These are phyloP conservation scores for Calonectria hongkongensis DNA, from an alignment of 2,329 filamentous ascomycete species.

Conservation along the genomic window DNA sequence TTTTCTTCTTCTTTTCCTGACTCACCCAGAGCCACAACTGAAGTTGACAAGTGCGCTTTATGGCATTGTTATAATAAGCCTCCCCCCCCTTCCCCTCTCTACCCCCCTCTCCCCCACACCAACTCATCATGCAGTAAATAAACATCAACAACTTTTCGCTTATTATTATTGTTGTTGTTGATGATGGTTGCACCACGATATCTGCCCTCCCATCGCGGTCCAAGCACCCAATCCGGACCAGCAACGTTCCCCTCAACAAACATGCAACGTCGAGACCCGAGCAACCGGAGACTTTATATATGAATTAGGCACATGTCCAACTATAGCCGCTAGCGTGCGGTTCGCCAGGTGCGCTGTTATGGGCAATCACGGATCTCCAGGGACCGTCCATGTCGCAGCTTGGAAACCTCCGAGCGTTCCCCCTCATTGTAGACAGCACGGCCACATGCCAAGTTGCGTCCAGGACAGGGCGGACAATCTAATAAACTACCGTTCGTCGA, in stretches of 20 bases:
- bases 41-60: constrained; percentile 4
- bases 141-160: constrained; percentile 46
- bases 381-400: constrained; percentile 11
- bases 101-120: constrained; percentile 38
- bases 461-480: constrained; percentile 9
- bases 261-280: constrained; percentile 8
- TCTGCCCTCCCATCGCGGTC: background rate
- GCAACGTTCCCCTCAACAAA: constrained; percentile 6
- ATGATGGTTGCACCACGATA: constrained; percentile 18
- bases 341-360: constrained; percentile 18
- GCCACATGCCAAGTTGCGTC: constrained; percentile 21
- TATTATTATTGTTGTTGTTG: constrained; percentile 33
- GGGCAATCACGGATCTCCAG: constrained; percentile 17
- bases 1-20: background rate
- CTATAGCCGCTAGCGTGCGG: background rate
- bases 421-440: constrained; percentile 4
- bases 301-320: background rate
- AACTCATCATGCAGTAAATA: constrained; percentile 49
- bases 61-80: constrained; percentile 24
- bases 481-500: constrained; percentile 4
- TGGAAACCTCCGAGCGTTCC: constrained; percentile 10
- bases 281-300: background rate
- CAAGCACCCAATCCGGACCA: background rate
- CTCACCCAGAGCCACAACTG: constrained; percentile 5
- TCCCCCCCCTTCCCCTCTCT: background rate